Base-by-base conservation (phyloP, 257 asterid species). In the Rauvolfia tetraphylla region DNA sequence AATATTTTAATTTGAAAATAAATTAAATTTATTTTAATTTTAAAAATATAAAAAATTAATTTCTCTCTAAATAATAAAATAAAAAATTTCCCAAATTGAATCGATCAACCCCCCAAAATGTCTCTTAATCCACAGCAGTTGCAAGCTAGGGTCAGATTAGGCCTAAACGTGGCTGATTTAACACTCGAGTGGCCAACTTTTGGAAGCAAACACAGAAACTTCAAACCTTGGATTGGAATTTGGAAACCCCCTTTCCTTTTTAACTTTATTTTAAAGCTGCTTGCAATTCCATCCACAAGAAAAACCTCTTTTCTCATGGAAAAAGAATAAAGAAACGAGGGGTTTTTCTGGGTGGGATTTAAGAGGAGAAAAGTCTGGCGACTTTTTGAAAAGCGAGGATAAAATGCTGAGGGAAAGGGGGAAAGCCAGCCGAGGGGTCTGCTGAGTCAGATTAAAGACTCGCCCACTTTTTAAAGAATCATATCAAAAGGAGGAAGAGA, bases 401-500 rank as follows among this genome's bases (percentile, higher is more conserved):
- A 20, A n/a, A 67, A 71, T 57, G 0, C 11, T 38, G 33, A 33
- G 14, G 10, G 14, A 7, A 15, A 63, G 77, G 74, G 78, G 83
- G 78, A 61, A 65, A 10, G 36, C 54, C 71, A 46, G 73, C 72
- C 77, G 77, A 75, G 77, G 83, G 79, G 74, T 62, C 39, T 78
- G 90, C 75, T 86, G 97, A 88, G 84, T 89, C 90, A 75, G 89
- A 85, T 75, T 27, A 82, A 80, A 81, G 85, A 71, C 71, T 58
- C 77, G 85, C 72, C 84, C 89, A 87, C 87, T 78, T 89, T 87
- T 76, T 25, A 81, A 81, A 78, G 81, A 77, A 75, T 67, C 81
- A 83, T 78, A 78, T 76, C 78, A 78, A 79, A 81, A 77, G 72
- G 82, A 79, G 75, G 79, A 46, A 46, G 83, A 73, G 81, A 75